Evolutionary conservation across 768 basidiomycete species (phyloP), one percentile per base, ranked within the genome.

Genomic region (Cyclocybe aegerita): DNA sequence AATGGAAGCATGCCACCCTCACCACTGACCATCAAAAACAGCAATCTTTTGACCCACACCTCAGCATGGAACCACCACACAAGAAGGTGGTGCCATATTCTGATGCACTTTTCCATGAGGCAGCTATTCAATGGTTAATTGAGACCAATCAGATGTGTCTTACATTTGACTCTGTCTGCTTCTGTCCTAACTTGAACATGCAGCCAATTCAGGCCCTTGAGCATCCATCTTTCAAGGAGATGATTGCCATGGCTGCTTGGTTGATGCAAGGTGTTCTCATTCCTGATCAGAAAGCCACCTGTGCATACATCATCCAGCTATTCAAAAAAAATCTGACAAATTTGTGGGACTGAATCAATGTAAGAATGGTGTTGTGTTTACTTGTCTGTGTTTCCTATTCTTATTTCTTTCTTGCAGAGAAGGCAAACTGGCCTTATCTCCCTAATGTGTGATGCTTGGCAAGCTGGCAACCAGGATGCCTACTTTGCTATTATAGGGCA

Each of bases 401-500:
- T 46, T 38, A 14, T 9, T 32, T 14, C 9, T 43, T 1, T 16
- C 14, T 16, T 49, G 31, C 34, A 49, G 48, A 49, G 48, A 3
- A 11, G 43, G 12, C 41, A 49, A 7, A 49, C 48, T 14, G 48
- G 48, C 7, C 39, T 49, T 8, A 42, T 49, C 12, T 67, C 56
- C 36, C 15, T 69, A 7, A 76, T 71, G 4, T 70, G 70, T 54
- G 67, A 76, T 56, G 70, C 63, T 10, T 75, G 73, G 74, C 71
- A 71, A 42, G 73, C 73, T 2, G 30, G 39, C 7, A 49, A 49
- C 34, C 16, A 41, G 9, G 71, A 75, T 55, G 64, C 57, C 1
- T 77, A 76, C 55, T 70, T 71, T 54, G 72, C 65, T 0, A 66
- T 71, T 4, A 76, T 67, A 0, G 69, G 62, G 0, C 69, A 72